phyloP scores from a whole-genome alignment of 2,329 filamentous ascomycete genomes.

The Sporothrix dimorphospora region DNA sequence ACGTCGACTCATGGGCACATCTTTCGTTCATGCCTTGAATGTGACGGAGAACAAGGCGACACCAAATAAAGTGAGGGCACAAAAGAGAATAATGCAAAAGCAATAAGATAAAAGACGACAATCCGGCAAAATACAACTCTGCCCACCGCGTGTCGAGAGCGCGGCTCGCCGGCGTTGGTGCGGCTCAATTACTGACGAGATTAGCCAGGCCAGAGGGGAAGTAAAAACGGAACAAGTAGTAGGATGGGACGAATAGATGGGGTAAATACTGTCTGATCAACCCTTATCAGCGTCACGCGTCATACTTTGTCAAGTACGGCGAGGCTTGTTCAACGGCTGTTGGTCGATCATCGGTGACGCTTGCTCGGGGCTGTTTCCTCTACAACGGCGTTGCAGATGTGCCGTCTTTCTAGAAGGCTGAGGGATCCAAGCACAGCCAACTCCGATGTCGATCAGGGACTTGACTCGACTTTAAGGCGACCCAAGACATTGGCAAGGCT shows the following conservation, averaged over 20 bases:
- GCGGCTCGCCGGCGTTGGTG: neutral
- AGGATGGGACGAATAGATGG: neutral
- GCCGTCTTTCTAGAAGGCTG: neutral
- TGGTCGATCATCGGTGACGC: no score
- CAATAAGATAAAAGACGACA: neutral
- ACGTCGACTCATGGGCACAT: neutral
- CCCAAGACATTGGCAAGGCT: neutral
- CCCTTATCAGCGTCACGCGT: neutral
- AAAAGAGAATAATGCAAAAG: neutral
- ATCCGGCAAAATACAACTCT: constrained; percentile 1
- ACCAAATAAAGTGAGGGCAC: neutral
- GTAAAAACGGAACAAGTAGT: neutral
- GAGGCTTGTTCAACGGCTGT: no score
- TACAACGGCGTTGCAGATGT: neutral
- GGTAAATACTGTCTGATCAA: neutral
- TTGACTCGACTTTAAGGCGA: neutral
- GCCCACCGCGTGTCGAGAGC: neutral
- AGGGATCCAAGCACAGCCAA: neutral
- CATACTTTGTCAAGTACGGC: no score
- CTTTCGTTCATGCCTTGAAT: neutral
- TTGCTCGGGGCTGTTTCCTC: no score
- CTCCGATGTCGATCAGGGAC: neutral
- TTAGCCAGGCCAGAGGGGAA: neutral
- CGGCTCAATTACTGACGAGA: neutral
- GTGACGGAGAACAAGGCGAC: neutral